Percentiles rank a stretch among this genome's conserved stretches.
Evolutionary conservation across 2,329 filamentous ascomycete species (phyloP).

Genomic region (Diaporthe sp.): DNA sequence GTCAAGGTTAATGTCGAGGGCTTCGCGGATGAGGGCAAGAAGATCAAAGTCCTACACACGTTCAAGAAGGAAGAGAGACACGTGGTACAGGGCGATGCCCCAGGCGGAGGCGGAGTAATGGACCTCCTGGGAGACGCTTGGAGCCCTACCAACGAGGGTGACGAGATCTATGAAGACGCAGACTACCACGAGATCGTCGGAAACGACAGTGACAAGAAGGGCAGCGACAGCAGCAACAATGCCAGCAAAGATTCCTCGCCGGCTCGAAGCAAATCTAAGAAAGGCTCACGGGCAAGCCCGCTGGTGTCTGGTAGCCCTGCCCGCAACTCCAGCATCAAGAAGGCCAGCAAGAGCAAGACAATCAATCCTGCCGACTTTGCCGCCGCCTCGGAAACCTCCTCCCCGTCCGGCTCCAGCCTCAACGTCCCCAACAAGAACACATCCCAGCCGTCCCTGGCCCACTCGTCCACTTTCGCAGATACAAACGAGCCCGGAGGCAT

Average conservation of each 20-base stretch:
- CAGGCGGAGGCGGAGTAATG: slow-evolving; percentile 62
- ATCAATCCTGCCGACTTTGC: slow-evolving; percentile 45
- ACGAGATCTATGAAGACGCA: slow-evolving; percentile 55
- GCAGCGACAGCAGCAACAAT: slow-evolving; percentile 35
- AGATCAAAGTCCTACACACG: slow-evolving; percentile 85
- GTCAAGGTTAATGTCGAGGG: slow-evolving; percentile 91
- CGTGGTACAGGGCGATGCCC: slow-evolving; percentile 72
- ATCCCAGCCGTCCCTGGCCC: slow-evolving; percentile 35
- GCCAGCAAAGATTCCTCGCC: slow-evolving; percentile 47
- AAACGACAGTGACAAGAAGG: slow-evolving; percentile 6
- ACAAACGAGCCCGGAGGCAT: slow-evolving; percentile 73
- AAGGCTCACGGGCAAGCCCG: slow-evolving; percentile 43
- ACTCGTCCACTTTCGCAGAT: slow-evolving; percentile 45
- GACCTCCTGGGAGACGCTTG: slow-evolving; percentile 65
- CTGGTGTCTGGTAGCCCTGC: slow-evolving; percentile 13
- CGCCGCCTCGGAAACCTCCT: slow-evolving; percentile 23
- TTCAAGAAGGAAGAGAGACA: slow-evolving; percentile 82
- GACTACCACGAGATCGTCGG: slow-evolving; percentile 40
- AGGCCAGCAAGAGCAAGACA: slow-evolving; percentile 48
- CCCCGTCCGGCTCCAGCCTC: slow-evolving; percentile 39
- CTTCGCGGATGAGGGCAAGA: slow-evolving; percentile 89
- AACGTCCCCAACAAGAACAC: slow-evolving; percentile 34
- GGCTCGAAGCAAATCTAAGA: slow-evolving; percentile 43
- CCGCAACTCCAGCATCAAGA: slow-evolving; percentile 38
- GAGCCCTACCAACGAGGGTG: slow-evolving; percentile 46